These are phyloP conservation scores for Metschnikowia borealis DNA, from an alignment of 805 yeast genomes.

Conservation along the genomic window DNA sequence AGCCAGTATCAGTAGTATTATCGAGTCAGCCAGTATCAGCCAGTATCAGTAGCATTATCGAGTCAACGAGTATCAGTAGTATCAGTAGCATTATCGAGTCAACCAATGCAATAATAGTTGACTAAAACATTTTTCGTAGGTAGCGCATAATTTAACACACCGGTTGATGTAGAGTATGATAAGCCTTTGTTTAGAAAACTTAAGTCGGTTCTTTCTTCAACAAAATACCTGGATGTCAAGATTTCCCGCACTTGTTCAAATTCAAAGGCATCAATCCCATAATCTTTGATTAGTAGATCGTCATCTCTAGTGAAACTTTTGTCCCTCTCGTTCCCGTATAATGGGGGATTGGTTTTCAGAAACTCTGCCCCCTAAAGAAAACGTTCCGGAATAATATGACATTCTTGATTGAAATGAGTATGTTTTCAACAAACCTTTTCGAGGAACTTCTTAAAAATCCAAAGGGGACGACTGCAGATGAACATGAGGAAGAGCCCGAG, in stretches of 20 bases:
- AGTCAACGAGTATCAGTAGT: too few relatives aligned
- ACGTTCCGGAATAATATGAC: too few relatives aligned
- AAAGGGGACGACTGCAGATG: too few relatives aligned
- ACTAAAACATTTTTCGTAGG: slow-evolving; percentile 39
- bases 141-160: slow-evolving; percentile 36
- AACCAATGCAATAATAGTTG: too few relatives aligned
- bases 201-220: slow-evolving; percentile 38
- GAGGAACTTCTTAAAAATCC: too few relatives aligned
- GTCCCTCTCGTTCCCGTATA: slow-evolving; percentile 30
- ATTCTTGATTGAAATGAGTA: too few relatives aligned
- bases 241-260: slow-evolving; percentile 34
- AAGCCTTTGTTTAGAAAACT: slow-evolving; percentile 33
- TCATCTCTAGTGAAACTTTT: slow-evolving; percentile 28
- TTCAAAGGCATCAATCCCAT: slow-evolving; percentile 38
- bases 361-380: slow-evolving; percentile 39
- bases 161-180: slow-evolving; percentile 38
- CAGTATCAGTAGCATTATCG: too few relatives aligned
- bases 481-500: too few relatives aligned
- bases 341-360: slow-evolving; percentile 28
- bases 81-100: too few relatives aligned
- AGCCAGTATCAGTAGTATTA: too few relatives aligned
- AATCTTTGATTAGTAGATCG: slow-evolving; percentile 29
- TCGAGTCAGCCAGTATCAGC: too few relatives aligned
- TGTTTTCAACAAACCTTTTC: too few relatives aligned
- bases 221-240: slow-evolving; percentile 32